Base-by-base conservation (phyloP, 192 early-diverging fungal species). In the Physocladia obscura region DNA sequence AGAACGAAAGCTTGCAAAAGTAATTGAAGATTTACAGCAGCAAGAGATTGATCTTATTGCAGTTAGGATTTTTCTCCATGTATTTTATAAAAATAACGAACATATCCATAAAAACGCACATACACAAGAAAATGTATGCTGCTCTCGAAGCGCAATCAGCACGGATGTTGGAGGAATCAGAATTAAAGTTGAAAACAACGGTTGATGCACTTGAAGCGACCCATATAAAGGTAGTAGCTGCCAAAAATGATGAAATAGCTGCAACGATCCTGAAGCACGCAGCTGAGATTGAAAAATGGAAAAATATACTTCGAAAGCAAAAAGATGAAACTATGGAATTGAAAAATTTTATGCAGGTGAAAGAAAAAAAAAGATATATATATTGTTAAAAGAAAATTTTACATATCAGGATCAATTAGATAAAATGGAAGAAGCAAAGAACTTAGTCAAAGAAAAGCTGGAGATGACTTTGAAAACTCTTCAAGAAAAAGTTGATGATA, bases 11-110 rank as follows among this genome's bases (percentile, higher is more conserved):
- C 64, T 90, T 22, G 79, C 78, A 65, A 85, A 89, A 71, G 79
- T 87, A 21, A 84, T 88, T 61, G 86, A 87, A 0, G 83, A 83
- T 19, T 85, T 89, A 64, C 72, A 90, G 51, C 70, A 78, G 0
- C 83, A 85, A 29, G 78, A 87, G 38, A 85, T 88, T 63, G 80
- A 84, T 35, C 74, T 76, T 29, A 81, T 59, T 38, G 24, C 39
- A 37, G 61, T 63, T 30, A 29, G 57, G 15, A 35, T 13, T n/a
- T n/a, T 37, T 19, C 0, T 3, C 21, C 19, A 55, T 19, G 15
- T 2, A n/a, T n/a, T n/a, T n/a, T n/a, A n/a, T n/a, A n/a, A n/a
- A 27, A 55, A 21, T 27, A 55, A 55, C 0, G n/a, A 26, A 55
- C 1, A 55, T 19, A 26, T 29, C 1, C 1, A 55, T 3, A 17